Base-by-base conservation (phyloP, 164 flowering plant species). In the Stephania japonica region DNA sequence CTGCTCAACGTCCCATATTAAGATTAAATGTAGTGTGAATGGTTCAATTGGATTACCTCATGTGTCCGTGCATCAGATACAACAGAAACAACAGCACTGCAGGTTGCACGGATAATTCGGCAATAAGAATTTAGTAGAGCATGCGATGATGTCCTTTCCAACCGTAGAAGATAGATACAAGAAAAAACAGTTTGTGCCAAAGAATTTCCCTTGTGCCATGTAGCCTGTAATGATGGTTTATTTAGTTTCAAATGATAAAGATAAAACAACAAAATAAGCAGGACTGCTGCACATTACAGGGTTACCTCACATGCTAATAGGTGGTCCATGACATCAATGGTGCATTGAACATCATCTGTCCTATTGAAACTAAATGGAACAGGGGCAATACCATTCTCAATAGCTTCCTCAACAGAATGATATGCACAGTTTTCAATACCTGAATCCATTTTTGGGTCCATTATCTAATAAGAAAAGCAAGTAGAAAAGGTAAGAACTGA, bases 401-500 rank as follows among this genome's bases (percentile, higher is more conserved):
- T 89, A 38, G 99, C 99, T 82, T 95, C 98, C 75, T 93, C 98
- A 75, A 95, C 81, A 44, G 99, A 95, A 79, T 80, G 86, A 80
- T 90, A 95, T 75, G 83, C 89, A 80, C 83, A 74, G 66, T 74
- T 82, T 74, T 87, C 87, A 63, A 93, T 88, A 62, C 99, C 99
- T 26, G 99, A 88, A 83, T 95, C 99, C 99, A 95, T 95, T 85
- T 95, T 95, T 75, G 99, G 99, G 84, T 95, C 99, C 99, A 95
- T 95, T 77, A 95, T 95, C 99, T 95, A 75, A 47, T 49, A 76
- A 64, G 27, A 70, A 44, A 19, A 63, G 41, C 50, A 70, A 74
- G 68, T 4, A 74, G 7, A 84, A 65, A 43, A 62, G n/a, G 59
- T 69, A 53, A 75, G 69, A 43, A 75, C 53, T 47, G 53, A 47